These are phyloP conservation scores for Medicago ruthenica DNA, from an alignment of 306 rosid genomes.

Conservation along the genomic window DNA sequence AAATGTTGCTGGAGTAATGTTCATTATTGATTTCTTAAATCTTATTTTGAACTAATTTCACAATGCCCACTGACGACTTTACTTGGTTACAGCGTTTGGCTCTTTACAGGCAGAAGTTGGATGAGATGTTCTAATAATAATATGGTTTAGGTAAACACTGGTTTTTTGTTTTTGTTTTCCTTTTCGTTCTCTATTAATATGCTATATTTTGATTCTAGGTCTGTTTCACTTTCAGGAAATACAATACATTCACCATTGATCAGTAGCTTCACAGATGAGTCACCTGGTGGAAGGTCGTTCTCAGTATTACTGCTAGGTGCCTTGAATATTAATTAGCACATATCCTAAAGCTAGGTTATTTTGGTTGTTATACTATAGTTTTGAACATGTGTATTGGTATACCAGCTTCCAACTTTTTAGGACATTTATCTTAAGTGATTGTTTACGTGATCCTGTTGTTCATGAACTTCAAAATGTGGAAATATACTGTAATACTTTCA, in stretches of 20 bases:
- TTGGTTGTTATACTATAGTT: slow-evolving; percentile 39
- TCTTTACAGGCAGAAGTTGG: slow-evolving; percentile 57
- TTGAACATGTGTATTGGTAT: slow-evolving; percentile 29
- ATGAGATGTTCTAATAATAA: slow-evolving; percentile 48
- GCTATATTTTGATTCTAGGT: slow-evolving; percentile 8
- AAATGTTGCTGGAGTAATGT: slow-evolving; percentile 29
- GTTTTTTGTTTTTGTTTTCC: slow-evolving; percentile 6
- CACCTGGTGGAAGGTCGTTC: not conserved
- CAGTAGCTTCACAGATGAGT: slow-evolving; percentile 36
- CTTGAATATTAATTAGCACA: slow-evolving; percentile 23
- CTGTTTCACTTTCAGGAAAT: slow-evolving; percentile 43
- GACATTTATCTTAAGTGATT: not conserved
- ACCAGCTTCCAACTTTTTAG: slow-evolving; percentile 13
- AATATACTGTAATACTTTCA: slow-evolving; percentile 29
- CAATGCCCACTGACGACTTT: slow-evolving; percentile 38
- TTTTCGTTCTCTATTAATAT: slow-evolving; percentile 24
- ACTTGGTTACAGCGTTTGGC: slow-evolving; percentile 53
- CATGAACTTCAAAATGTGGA: slow-evolving; percentile 31
- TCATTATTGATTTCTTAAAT: slow-evolving; percentile 27
- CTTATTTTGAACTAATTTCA: slow-evolving; percentile 31
- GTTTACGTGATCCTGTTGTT: slow-evolving; percentile 26
- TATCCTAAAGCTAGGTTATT: slow-evolving; percentile 39
- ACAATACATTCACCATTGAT: slow-evolving; percentile 34
- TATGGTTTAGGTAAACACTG: slow-evolving; percentile 33
- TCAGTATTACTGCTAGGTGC: slow-evolving; percentile 19